Base-by-base conservation (phyloP, 2,329 filamentous ascomycete genomes). In the Bipolaris oryzae region DNA sequence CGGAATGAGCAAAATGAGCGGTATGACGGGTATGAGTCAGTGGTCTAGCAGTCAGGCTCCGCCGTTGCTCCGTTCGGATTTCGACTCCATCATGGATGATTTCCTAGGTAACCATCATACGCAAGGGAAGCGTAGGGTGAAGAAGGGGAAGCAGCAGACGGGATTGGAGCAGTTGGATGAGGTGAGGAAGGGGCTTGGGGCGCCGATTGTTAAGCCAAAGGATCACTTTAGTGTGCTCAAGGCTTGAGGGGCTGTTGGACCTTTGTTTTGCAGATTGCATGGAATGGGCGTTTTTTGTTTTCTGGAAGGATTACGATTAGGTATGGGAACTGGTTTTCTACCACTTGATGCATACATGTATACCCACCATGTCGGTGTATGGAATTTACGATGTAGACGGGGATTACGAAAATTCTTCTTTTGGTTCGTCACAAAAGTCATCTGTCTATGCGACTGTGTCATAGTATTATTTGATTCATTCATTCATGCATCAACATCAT, bases 161-260 rank as follows among this genome's bases (percentile, higher is more conserved):
- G 95, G 95, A 0, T 82, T 97, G 63, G 88, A 91, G 76, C 91
- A 98, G 80, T 81, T 98, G 58, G 95, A 98, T 64, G 94, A 98
- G 78, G 89, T 99, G 49, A 84, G 95, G 50, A 84, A 85, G 62
- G 91, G 87, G 6, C 77, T 97, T 54, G 94, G 94, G 0, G 90
- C 90, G 23, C 89, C 92, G 28, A 85, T 87, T 58, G 75, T 57
- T 1, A 49, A 49, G 50, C 45, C 55, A 13, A 53, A 54, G 43
- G 55, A 57, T 34, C 52, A 43, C 10, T 57, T 54, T n/a, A 57
- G 55, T 43, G 55, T 57, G 13, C 16, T 57, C 25, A 54, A 41
- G 28, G 50, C 51, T n/a, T 57, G 25, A 34, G 11, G 10, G 7
- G 7, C 3, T 20, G 38, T 13, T 6, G 4, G 5, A 6, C 10